These are phyloP conservation scores for Trametes elegans DNA, from an alignment of 768 basidiomycete genomes.

Conservation along the genomic window DNA sequence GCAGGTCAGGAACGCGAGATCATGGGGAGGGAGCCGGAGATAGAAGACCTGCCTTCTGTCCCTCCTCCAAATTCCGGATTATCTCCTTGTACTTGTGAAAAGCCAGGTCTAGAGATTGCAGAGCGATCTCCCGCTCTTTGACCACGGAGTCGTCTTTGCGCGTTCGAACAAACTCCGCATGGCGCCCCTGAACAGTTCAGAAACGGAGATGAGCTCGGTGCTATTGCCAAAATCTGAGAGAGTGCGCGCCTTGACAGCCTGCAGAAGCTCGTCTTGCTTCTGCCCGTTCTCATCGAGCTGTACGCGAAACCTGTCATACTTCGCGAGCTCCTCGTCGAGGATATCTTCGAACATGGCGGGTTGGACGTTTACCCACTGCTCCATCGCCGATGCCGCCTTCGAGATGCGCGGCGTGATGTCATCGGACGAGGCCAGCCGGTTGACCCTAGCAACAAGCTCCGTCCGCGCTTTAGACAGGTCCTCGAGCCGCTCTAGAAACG, in stretches of 20 bases:
- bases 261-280: slow-evolving; percentile 65
- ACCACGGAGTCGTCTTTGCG: slow-evolving; percentile 74
- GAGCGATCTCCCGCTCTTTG: slow-evolving; percentile 75
- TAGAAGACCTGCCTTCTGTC: slow-evolving; percentile 59
- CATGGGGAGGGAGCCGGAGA: neutral
- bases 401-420: slow-evolving; percentile 72
- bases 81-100: slow-evolving; percentile 90
- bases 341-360: slow-evolving; percentile 88
- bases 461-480: slow-evolving; percentile 60
- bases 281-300: slow-evolving; percentile 55
- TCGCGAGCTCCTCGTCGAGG: slow-evolving; percentile 72
- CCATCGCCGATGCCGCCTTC: slow-evolving; percentile 62
- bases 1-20: neutral
- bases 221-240: neutral
- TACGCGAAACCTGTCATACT: slow-evolving; percentile 67
- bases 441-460: slow-evolving; percentile 63
- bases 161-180: slow-evolving; percentile 71
- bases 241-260: slow-evolving; percentile 59
- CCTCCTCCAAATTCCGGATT: slow-evolving; percentile 81
- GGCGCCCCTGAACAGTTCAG: slow-evolving; percentile 47
- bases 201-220: neutral
- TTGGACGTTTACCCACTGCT: slow-evolving; percentile 65
- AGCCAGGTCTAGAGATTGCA: slow-evolving; percentile 82
- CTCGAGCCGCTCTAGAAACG: slow-evolving; percentile 77
- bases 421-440: slow-evolving; percentile 59